A percentile compares a stretch with the other conserved stretches of the same genome.
phyloP scores from a whole-genome alignment of 2,329 filamentous ascomycete genomes.

The Cercospora nicotianae region DNA sequence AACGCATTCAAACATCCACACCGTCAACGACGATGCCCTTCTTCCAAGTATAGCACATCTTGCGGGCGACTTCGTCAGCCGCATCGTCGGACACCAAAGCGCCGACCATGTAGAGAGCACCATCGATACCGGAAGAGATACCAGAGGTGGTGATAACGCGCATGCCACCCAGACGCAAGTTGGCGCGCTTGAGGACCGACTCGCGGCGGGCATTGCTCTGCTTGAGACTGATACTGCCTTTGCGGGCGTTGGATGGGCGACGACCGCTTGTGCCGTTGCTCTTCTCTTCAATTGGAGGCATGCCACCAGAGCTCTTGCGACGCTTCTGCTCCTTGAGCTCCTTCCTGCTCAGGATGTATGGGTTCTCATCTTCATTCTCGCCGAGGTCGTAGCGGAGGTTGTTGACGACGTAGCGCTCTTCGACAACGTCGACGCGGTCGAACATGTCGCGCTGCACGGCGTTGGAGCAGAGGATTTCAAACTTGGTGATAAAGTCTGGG shows the following conservation, averaged over 20 bases:
- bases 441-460: slow-evolving; percentile 67
- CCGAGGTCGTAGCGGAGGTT: slow-evolving; percentile 82
- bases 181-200: slow-evolving; percentile 74
- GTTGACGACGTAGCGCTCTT: slow-evolving; percentile 86
- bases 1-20: slow-evolving; percentile 67
- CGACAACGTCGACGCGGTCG: slow-evolving; percentile 79
- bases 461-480: slow-evolving; percentile 79
- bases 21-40: slow-evolving; percentile 84
- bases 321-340: slow-evolving; percentile 51
- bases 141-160: slow-evolving; percentile 79
- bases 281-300: slow-evolving; percentile 35
- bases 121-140: slow-evolving; percentile 77
- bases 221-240: slow-evolving; percentile 82
- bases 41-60: slow-evolving; percentile 80
- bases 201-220: slow-evolving; percentile 72
- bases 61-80: slow-evolving; percentile 71
- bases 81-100: slow-evolving; percentile 76
- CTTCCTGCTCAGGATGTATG: slow-evolving; percentile 75
- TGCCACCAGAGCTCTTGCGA: slow-evolving; percentile 40
- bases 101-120: slow-evolving; percentile 79
- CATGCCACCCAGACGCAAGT: slow-evolving; percentile 68
- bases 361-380: slow-evolving; percentile 77
- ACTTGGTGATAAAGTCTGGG: slow-evolving; percentile 73
- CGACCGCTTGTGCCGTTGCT: slow-evolving; percentile 39
- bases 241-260: slow-evolving; percentile 54